Percentiles rank a stretch among this genome's conserved stretches.
Conservation (phyloP, 345 rosid species). For the Carallia pectinifolia region DNA sequence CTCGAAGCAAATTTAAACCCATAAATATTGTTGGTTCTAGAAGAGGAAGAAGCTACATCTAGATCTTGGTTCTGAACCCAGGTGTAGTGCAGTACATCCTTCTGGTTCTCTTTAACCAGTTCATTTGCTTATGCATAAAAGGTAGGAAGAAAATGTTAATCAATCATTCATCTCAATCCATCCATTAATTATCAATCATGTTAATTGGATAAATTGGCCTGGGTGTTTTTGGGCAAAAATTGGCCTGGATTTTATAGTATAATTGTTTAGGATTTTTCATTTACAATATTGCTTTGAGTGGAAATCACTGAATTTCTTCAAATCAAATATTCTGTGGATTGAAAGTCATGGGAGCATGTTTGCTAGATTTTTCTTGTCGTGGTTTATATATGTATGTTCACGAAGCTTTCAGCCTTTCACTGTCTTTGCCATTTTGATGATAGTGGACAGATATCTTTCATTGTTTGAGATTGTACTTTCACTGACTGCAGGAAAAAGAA, state of each 20-base stretch:
- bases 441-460: background rate
- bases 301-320: too few species aligned
- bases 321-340: background rate
- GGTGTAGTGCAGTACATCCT: background rate
- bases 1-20: too few species aligned
- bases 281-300: too few species aligned
- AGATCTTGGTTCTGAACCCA: background rate
- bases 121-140: background rate
- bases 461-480: constrained; percentile 2
- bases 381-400: background rate
- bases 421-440: background rate
- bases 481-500: constrained; percentile 42
- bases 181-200: too few species aligned
- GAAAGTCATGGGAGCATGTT: background rate
- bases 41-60: too few species aligned
- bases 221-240: too few species aligned
- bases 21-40: too few species aligned
- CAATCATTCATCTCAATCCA: too few species aligned
- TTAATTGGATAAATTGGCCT: too few species aligned
- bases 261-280: too few species aligned
- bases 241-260: too few species aligned
- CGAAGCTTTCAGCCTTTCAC: background rate
- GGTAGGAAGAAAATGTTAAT: too few species aligned
- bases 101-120: background rate
- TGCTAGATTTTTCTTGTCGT: background rate